Percentiles rank a stretch among this genome's conserved stretches.
Conservation (phyloP, 2,329 filamentous ascomycete species). For the Exophiala xenobiotica region DNA sequence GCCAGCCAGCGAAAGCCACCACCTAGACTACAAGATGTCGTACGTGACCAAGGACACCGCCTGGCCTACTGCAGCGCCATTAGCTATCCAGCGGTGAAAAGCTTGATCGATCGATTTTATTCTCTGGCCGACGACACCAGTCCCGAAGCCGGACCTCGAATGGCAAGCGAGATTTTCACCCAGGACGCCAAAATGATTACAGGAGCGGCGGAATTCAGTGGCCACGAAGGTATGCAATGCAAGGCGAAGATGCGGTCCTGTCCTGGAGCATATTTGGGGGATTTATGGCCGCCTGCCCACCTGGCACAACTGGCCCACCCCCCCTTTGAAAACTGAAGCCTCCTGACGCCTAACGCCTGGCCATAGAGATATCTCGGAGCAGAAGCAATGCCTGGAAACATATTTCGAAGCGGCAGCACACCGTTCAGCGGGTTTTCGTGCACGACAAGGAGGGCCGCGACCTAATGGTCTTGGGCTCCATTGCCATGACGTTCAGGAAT, state of each 20-base stretch:
- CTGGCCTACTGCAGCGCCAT: background rate
- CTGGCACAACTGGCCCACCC: too few relatives aligned
- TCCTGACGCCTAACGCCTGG: too few relatives aligned
- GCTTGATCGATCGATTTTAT: conserved; percentile 8
- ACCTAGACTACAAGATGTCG: too few relatives aligned
- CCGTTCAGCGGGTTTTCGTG: conserved; percentile 4
- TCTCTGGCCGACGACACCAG: conserved; percentile 7
- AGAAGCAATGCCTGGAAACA: conserved; percentile 3
- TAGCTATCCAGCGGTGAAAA: conserved; percentile 2
- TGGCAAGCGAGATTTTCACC: conserved; percentile 11
- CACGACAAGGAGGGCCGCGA: conserved; percentile 7
- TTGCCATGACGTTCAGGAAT: conserved; percentile 1
- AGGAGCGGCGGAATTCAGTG: background rate
- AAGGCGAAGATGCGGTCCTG: too few relatives aligned
- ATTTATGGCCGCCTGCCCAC: too few relatives aligned
- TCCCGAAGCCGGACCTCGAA: background rate
- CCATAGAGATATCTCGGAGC: conserved; percentile 9
- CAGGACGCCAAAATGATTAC: background rate
- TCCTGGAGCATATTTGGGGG: too few relatives aligned
- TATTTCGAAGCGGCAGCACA: background rate
- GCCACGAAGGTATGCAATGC: background rate
- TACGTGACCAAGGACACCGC: conserved; percentile 10
- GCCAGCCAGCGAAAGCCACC: too few relatives aligned
- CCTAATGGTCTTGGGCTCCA: conserved; percentile 1
- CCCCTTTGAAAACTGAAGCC: too few relatives aligned